phyloP scores from a whole-genome alignment of 306 rosid species.

The Gastrolobium bilobum region DNA sequence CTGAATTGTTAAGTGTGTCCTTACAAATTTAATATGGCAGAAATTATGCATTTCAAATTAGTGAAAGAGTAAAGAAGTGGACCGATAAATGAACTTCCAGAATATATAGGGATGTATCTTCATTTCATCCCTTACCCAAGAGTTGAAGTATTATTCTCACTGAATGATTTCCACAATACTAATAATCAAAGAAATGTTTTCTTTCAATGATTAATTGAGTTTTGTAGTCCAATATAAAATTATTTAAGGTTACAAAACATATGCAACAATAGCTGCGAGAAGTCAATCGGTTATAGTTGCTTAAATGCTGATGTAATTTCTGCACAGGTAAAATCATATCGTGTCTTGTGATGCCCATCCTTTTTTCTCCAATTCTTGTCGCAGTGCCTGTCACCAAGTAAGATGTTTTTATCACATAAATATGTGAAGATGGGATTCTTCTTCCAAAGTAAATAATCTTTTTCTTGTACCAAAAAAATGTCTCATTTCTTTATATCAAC shows the following conservation, averaged over 20 bases:
- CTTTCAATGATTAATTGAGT: conserved; percentile 2
- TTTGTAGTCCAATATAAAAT: not conserved
- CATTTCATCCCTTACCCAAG: conserved; percentile 11
- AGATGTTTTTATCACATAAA: conserved; percentile 4
- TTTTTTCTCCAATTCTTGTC: conserved; percentile 79
- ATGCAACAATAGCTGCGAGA: not conserved
- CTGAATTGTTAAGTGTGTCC: not conserved
- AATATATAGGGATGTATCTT: not conserved
- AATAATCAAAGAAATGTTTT: not conserved
- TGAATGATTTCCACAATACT: not conserved
- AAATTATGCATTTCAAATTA: not conserved
- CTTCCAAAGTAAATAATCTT: not conserved
- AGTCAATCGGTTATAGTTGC: not conserved
- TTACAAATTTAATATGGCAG: not conserved
- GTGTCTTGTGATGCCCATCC: conserved; percentile 86
- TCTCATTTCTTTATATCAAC: not conserved
- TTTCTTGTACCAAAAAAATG: not conserved
- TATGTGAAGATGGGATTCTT: not conserved
- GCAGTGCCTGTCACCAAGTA: conserved; percentile 63
- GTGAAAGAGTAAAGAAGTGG: not conserved
- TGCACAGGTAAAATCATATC: conserved; percentile 10
- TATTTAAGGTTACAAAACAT: conserved; percentile 14
- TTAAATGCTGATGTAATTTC: not conserved
- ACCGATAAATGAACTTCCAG: conserved; percentile 7
- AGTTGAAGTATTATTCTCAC: conserved; percentile 14